phyloP scores from a whole-genome alignment of 1,139 yeast genomes.

The Suhomyces bokatorum region DNA sequence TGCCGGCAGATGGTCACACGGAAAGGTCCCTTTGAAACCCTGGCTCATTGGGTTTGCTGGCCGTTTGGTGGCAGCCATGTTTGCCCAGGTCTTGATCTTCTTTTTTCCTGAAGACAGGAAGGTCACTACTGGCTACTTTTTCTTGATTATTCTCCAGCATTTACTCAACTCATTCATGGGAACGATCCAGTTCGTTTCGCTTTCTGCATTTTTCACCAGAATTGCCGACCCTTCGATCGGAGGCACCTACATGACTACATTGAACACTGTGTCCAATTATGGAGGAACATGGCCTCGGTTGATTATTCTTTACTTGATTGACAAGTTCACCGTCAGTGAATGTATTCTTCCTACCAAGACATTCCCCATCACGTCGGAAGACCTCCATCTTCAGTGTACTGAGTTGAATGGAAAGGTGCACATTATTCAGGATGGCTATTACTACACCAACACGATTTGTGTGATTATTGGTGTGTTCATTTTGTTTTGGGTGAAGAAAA shows the following conservation, averaged over 20 bases:
- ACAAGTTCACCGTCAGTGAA: constrained; percentile 64
- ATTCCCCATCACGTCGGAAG: constrained; percentile 17
- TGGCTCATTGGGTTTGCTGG: constrained; percentile 94
- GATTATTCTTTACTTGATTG: constrained; percentile 75
- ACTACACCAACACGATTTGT: constrained; percentile 72
- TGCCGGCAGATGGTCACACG: constrained; percentile 93
- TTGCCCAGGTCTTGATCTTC: constrained; percentile 75
- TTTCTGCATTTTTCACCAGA: constrained; percentile 91
- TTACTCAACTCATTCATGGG: constrained; percentile 87
- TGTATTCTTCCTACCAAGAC: constrained; percentile 36
- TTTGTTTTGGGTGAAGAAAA: constrained; percentile 68
- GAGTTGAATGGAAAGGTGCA: constrained; percentile 56
- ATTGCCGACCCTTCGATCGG: constrained; percentile 96
- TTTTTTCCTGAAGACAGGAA: constrained; percentile 65
- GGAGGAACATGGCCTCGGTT: constrained; percentile 99
- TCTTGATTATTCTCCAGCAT: constrained; percentile 76
- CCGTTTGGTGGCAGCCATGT: constrained; percentile 67
- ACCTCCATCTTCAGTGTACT: constrained; percentile 48
- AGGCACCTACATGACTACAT: constrained; percentile 96
- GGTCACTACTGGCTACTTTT: constrained; percentile 54
- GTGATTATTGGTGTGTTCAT: constrained; percentile 64
- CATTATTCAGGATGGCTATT: constrained; percentile 76
- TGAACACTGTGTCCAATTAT: constrained; percentile 85
- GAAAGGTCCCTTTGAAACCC: constrained; percentile 70
- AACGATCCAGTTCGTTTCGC: constrained; percentile 91